Evolutionary conservation across 2,329 filamentous ascomycete genomes (phyloP).

Genomic region (Claviceps sp.): DNA sequence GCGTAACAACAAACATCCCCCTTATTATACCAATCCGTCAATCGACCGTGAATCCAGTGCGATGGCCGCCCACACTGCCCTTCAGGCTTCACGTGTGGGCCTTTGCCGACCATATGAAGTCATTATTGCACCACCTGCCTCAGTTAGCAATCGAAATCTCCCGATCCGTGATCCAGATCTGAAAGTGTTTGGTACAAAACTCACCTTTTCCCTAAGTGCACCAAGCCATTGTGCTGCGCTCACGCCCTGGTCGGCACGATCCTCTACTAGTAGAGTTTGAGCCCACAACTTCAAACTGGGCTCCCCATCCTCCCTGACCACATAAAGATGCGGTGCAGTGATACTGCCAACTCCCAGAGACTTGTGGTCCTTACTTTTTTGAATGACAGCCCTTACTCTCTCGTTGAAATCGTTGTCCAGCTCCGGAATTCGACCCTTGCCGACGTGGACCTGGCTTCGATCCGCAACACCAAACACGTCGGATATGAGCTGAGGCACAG

Average conservation of each 20-base stretch:
- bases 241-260: constrained; percentile 85
- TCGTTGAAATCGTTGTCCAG: constrained; percentile 96
- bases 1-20: not conserved
- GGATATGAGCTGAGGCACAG: constrained; percentile 72
- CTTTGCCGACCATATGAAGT: not conserved
- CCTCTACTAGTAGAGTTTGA: constrained; percentile 88
- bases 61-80: not conserved
- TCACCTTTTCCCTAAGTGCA: constrained; percentile 83
- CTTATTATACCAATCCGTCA: too few relatives aligned
- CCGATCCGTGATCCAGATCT: not conserved
- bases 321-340: constrained; percentile 79
- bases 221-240: constrained; percentile 92
- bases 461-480: constrained; percentile 89
- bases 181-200: not conserved
- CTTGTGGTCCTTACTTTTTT: constrained; percentile 83
- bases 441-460: constrained; percentile 72
- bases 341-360: constrained; percentile 86
- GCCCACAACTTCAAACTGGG: constrained; percentile 93
- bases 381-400: constrained; percentile 74
- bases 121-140: constrained; percentile 2
- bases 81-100: not conserved
- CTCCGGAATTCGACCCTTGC: constrained; percentile 76
- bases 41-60: not conserved
- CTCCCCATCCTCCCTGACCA: constrained; percentile 91
- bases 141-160: not conserved